Conservation (phyloP, 768 basidiomycete genomes). For the Phylloporus arenicola region DNA sequence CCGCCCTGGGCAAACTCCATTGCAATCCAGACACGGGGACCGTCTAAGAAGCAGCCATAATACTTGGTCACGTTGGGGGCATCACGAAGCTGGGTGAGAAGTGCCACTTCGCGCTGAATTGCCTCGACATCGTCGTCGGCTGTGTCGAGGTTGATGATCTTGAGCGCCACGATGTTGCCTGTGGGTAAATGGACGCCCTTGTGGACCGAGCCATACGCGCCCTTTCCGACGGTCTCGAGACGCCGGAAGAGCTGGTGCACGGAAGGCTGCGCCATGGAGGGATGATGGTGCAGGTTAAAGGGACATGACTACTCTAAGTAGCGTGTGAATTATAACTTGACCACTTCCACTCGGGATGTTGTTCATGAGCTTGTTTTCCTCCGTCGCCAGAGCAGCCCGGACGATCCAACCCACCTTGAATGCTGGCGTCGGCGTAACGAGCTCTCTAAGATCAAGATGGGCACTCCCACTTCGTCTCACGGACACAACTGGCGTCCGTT, state of each 20-base stretch:
- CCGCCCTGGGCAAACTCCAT: constrained; percentile 98
- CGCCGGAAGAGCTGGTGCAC: constrained; percentile 80
- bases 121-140: constrained; percentile 94
- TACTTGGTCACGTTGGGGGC: constrained; percentile 92
- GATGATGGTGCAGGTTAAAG: background rate
- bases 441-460: constrained; percentile 22
- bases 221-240: constrained; percentile 91
- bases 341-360: constrained; percentile 8
- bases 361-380: constrained; percentile 14
- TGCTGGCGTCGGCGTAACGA: constrained; percentile 9
- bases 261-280: constrained; percentile 43
- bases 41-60: constrained; percentile 94
- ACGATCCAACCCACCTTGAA: constrained; percentile 15
- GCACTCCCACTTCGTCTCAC: constrained; percentile 15
- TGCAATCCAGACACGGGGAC: constrained; percentile 95
- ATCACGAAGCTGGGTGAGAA: constrained; percentile 84
- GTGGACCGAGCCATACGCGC: constrained; percentile 94
- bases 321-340: constrained; percentile 15
- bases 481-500: constrained; percentile 37
- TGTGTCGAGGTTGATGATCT: constrained; percentile 97
- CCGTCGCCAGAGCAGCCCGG: constrained; percentile 20
- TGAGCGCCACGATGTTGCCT: constrained; percentile 89
- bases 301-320: background rate
- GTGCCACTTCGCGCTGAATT: constrained; percentile 93
- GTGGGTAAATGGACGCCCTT: constrained; percentile 81